Base-by-base conservation (phyloP, 1,284 basidiomycete species). In the Meira miltonrushii region DNA sequence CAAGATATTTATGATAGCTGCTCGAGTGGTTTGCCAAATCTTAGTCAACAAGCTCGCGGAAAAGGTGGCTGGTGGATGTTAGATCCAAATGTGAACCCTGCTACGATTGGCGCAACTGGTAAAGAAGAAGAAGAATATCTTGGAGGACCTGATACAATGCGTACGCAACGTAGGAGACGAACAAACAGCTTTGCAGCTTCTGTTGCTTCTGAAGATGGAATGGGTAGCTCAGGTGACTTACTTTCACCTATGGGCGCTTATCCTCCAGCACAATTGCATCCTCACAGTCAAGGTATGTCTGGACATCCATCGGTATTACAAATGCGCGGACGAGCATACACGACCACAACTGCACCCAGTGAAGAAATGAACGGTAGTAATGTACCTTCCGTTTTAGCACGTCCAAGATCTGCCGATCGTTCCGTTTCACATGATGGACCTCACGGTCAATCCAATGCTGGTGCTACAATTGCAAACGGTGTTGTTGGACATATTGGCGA, bases 21-120 rank as follows among this genome's bases (percentile, higher is more conserved):
- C 48, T 64, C 67, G 12, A 69, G 67, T 0, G 66, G 65, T 48
- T 62, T 66, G 37, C 65, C 65, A 1, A 62, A 64, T 39, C 67
- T 67, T 50, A 69, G 65, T 54, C 67, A 71, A 38, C 64, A 67
- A 8, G 69, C 67, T 5, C 28, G 69, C 25, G 69, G 69, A 54
- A 71, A 71, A 39, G 69, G 69, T 7, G 69, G 69, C 5, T 71
- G 69, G 69, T 71, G 69, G 69, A 71, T 65, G 19, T 56, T 71
- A 46, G 59, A 61, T 43, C 65, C 63, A 13, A 59, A 61, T 1
- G 61, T 69, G 0, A 62, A 66, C 1, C 56, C 64, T 11, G 38
- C 62, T 19, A 67, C 63, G 2, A 13, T 39, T 13, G 38, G 37
- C 11, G 28, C 17, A n/a, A 25, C 23, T 15, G 12, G 23, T 13